Evolutionary conservation across 1,139 yeast species (phyloP).

Genomic region (Sugiyamaella neomexicana): DNA sequence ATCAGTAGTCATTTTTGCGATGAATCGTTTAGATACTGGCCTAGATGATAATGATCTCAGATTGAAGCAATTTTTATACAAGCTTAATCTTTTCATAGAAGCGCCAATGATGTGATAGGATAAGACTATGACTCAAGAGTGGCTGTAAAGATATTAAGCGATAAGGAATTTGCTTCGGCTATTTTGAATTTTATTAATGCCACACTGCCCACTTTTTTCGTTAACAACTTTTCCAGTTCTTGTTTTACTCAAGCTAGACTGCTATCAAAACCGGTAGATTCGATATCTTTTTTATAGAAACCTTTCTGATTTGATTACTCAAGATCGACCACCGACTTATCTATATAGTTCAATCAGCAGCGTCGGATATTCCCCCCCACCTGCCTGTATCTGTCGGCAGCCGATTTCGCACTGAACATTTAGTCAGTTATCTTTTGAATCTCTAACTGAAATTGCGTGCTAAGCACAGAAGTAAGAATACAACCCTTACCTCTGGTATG

Average conservation of each 20-base stretch:
- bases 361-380: slow-evolving; percentile 1
- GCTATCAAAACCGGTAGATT: neutral
- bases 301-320: neutral
- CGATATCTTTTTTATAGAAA: neutral
- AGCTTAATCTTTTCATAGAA: neutral
- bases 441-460: slow-evolving; percentile 14
- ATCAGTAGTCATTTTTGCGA: slow-evolving; percentile 5
- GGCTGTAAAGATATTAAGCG: too few species aligned
- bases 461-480: neutral
- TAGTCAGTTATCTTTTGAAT: neutral
- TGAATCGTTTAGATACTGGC: neutral
- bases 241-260: neutral
- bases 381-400: neutral
- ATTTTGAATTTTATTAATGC: neutral
- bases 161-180: too few species aligned
- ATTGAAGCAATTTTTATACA: neutral
- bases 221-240: neutral
- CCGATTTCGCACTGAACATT: neutral
- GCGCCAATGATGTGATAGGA: slow-evolving; percentile 1
- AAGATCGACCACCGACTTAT: neutral
- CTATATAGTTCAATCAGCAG: neutral
- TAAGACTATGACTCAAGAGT: neutral
- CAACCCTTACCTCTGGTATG: slow-evolving; percentile 10
- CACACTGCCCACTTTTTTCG: neutral
- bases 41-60: neutral